Evolutionary conservation across 306 rosid species (phyloP), one percentile per base, ranked within the genome.

Genomic region (Castanea mollissima): DNA sequence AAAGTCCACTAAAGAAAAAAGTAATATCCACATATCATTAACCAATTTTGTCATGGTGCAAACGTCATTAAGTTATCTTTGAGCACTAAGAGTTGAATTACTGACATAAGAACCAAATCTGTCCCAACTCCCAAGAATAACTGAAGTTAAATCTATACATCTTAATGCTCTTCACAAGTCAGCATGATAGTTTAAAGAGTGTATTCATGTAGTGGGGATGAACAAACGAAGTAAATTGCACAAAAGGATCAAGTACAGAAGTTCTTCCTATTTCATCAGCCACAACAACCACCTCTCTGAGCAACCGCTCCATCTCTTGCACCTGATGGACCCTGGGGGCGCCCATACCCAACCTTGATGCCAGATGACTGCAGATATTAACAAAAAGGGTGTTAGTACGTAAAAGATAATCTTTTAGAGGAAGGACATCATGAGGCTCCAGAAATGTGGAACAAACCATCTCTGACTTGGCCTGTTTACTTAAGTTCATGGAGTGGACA

Each of bases 281-380:
- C 74, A 84, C 99, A 95, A 75, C 99, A 95, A 46, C 88, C 99
- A 74, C 92, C 87, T 29, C 87, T 69, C 67, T 88, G 92, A 75
- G 90, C 80, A 71, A 91, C 89, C 10, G 96, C 19, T 83, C 97
- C 98, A 78, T 91, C 97, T 83, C 96, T 86, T 4, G 83, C 80
- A 4, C 97, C 97, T 11, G 97, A 38, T 54, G 82, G 86, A 44
- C 96, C 98, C 84, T 83, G 99, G 31, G 89, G 68, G 31, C 97
- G 94, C 73, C 94, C 97, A 62, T 93, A 93, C 65, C 97, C 97
- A 44, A 91, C 82, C 88, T 90, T 95, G 87, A 95, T 95, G 70
- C 99, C 99, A 68, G 85, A 90, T 64, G 98, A 85, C 99, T 95
- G 92, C 90, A 90, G 67, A 41, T 31, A 76, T 62, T 32, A 51